phyloP scores from a whole-genome alignment of 2,329 filamentous ascomycete genomes.

The Aureobasidium sp. region DNA sequence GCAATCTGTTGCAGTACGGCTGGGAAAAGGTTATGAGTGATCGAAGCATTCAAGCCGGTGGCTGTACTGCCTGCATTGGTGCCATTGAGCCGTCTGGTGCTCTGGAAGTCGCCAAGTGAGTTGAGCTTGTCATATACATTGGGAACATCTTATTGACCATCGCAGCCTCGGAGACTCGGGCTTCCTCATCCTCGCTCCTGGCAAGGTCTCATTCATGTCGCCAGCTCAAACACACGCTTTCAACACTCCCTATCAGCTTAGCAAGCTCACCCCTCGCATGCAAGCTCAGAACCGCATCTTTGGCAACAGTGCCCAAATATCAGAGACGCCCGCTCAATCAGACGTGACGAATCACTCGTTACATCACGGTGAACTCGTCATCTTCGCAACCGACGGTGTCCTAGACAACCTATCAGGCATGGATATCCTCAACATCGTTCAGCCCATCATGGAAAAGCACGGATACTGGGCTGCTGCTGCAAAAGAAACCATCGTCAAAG shows the following conservation, averaged over 20 bases:
- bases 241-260: slow-evolving; percentile 94
- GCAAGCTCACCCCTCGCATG: slow-evolving; percentile 74
- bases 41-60: slow-evolving; percentile 66
- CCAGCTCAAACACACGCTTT: slow-evolving; percentile 90
- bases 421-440: slow-evolving; percentile 76
- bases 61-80: slow-evolving; percentile 87
- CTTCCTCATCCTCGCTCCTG: slow-evolving; percentile 77
- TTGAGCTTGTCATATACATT: background rate
- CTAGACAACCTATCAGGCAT: slow-evolving; percentile 94
- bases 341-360: slow-evolving; percentile 69
- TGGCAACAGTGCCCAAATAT: slow-evolving; percentile 61
- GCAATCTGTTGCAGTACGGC: slow-evolving; percentile 68
- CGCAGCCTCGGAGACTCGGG: slow-evolving; percentile 78
- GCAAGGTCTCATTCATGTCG: slow-evolving; percentile 76
- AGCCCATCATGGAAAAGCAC: slow-evolving; percentile 53
- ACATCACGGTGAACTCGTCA: slow-evolving; percentile 84
- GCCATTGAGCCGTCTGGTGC: slow-evolving; percentile 65
- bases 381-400: slow-evolving; percentile 90
- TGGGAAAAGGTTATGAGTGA: slow-evolving; percentile 78
- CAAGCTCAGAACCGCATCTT: slow-evolving; percentile 74
- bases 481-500: slow-evolving; percentile 10
- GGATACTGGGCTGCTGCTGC: slow-evolving; percentile 26
- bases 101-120: slow-evolving; percentile 76
- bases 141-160: background rate
- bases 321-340: slow-evolving; percentile 78